Base-by-base conservation (phyloP, 2,329 filamentous ascomycete genomes). In the Cladorrhinum sp. region DNA sequence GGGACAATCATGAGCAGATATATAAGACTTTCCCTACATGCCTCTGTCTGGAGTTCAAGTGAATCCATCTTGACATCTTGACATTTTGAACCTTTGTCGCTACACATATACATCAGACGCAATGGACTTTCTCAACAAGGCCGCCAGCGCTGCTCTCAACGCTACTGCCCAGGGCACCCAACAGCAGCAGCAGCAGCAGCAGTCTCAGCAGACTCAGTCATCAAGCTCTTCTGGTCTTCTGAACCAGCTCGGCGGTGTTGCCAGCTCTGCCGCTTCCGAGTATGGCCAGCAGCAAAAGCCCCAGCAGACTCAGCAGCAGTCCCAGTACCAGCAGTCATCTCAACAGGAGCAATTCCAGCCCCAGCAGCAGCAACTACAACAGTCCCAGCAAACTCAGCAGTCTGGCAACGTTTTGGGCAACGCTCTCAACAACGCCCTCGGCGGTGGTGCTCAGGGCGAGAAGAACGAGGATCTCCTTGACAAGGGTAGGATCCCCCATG, bases 381-480 rank as follows among this genome's bases (percentile, higher is more conserved):
- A 58, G 20, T 3, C 22, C 25, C 62, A 66, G 29, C 54, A n/a
- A n/a, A n/a, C n/a, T n/a, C n/a, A 60, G 18, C 52, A 55, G 56
- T 63, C 74, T 36, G 49, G 61, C 59, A 45, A 52, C 63, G 8
- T 22, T 3, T n/a, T 45, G n/a, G 41, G 41, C n/a, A 45, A 45
- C 10, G 41, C 18, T 20, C 20, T 45, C 41, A 45, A 45, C 41
- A 50, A 63, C 48, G 55, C 86, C 62, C 73, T 92, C 65, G 91
- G 91, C 36, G 91, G 91, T 57, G 91, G 91, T 38, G 76, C 76
- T 32, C 79, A 90, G 74, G 86, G 87, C 71, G 91, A 93, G 82
- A 87, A 91, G 83, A 89, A 92, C 68, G 90, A 95, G 75, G 90
- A 93, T 70, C 77, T 74, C n/a, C 83, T 95, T 56, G 91, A 95